phyloP scores from a whole-genome alignment of 352 stramenopile genomes.

The Globisporangium camurandrum region DNA sequence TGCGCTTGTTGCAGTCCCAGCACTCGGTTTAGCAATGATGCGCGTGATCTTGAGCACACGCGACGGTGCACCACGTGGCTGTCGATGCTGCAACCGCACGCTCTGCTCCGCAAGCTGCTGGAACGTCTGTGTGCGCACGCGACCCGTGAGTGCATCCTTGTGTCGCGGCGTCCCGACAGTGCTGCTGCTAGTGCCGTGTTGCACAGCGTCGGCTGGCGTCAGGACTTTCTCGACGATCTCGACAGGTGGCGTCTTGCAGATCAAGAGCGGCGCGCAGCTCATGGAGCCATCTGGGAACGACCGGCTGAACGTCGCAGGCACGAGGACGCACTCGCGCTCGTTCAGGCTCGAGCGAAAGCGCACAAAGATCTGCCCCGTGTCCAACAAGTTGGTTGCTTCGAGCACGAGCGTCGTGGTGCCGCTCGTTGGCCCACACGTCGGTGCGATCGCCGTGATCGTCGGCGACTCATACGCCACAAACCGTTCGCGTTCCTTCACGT shows the following conservation, averaged over 20 bases:
- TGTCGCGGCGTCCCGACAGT: slow-evolving; percentile 10
- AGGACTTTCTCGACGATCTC: slow-evolving; percentile 51
- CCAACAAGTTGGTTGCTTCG: slow-evolving; percentile 47
- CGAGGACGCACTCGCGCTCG: slow-evolving; percentile 52
- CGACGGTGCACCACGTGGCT: slow-evolving; percentile 16
- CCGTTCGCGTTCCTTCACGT: slow-evolving; percentile 37
- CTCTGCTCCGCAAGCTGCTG: slow-evolving; percentile 54
- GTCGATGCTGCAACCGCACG: slow-evolving; percentile 17
- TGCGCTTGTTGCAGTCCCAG: neutral
- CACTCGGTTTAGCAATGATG: slow-evolving; percentile 13
- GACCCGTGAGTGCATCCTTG: slow-evolving; percentile 25
- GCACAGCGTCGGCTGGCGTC: slow-evolving; percentile 6
- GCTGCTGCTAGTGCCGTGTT: neutral
- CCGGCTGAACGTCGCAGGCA: slow-evolving; percentile 46
- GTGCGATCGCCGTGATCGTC: slow-evolving; percentile 45
- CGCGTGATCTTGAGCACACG: slow-evolving; percentile 17
- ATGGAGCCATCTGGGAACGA: slow-evolving; percentile 47
- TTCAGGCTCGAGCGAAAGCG: slow-evolving; percentile 53
- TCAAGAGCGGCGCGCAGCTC: slow-evolving; percentile 42
- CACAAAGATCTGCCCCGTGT: slow-evolving; percentile 75
- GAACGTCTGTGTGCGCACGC: slow-evolving; percentile 39
- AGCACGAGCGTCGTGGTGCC: slow-evolving; percentile 54
- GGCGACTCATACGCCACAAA: slow-evolving; percentile 72
- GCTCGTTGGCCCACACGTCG: slow-evolving; percentile 47
- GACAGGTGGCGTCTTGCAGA: slow-evolving; percentile 45